A percentile compares a stretch with the other conserved stretches of the same genome.
Conservation (phyloP, 148 eudicot genomes). For the Rhododendron kiyosumense region DNA sequence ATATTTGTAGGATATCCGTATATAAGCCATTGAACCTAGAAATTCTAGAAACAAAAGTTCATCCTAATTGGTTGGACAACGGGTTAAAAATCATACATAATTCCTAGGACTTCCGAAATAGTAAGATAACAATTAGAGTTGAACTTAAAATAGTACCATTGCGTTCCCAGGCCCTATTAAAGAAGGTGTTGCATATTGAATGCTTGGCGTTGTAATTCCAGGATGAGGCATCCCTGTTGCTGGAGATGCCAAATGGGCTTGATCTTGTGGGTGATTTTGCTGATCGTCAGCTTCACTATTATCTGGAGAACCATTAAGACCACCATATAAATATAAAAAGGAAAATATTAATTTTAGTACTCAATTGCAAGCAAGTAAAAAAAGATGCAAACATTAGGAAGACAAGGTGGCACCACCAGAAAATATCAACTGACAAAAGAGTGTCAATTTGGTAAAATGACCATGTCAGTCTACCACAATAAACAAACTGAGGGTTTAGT, state of each 20-base stretch:
- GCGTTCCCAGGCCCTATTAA: slow-evolving; percentile 42
- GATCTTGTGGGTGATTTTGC: slow-evolving; percentile 37
- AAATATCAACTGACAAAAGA: not conserved
- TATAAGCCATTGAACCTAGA: not conserved
- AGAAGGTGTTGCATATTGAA: slow-evolving; percentile 38
- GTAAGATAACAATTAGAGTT: not conserved
- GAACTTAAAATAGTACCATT: slow-evolving; percentile 28
- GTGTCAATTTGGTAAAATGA: not conserved
- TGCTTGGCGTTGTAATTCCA: slow-evolving; percentile 28
- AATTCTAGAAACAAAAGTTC: not conserved
- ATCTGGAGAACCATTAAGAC: slow-evolving; percentile 28
- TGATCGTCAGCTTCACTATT: slow-evolving; percentile 48
- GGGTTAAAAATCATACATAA: not conserved
- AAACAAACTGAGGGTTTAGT: not conserved
- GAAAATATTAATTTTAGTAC: not conserved
- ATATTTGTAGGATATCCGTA: not conserved
- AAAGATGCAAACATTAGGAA: not conserved
- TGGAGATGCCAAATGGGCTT: slow-evolving; percentile 31
- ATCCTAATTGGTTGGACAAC: not conserved
- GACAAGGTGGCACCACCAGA: not conserved
- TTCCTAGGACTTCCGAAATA: not conserved
- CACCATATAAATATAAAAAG: not conserved
- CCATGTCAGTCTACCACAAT: not conserved
- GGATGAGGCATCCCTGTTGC: slow-evolving; percentile 28
- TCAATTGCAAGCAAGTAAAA: not conserved